Percentiles rank a stretch among this genome's conserved stretches.
Conservation (phyloP, 83 land plant genomes). For the Diphasiastrum complanatum region DNA sequence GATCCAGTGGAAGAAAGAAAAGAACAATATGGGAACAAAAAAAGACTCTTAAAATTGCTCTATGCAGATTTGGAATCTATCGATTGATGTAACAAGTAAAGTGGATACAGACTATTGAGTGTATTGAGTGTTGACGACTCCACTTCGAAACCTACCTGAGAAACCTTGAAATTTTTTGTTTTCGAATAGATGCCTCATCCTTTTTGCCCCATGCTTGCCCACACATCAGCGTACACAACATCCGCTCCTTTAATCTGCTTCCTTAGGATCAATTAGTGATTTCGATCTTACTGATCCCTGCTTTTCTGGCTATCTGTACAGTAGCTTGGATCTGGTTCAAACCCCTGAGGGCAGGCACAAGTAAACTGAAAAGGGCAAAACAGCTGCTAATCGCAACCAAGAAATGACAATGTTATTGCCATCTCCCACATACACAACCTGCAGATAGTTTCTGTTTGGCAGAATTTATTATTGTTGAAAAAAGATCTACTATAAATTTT, state of each 20-base stretch:
- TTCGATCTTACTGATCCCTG: slow-evolving; percentile 81
- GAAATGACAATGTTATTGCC: slow-evolving; percentile 95
- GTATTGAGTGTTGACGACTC: too few relatives aligned
- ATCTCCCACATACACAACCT: slow-evolving; percentile 94
- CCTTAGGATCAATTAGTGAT: slow-evolving; percentile 76
- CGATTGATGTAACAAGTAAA: too few relatives aligned
- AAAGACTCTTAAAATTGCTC: too few relatives aligned
- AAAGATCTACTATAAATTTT: neutral
- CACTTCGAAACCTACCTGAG: too few relatives aligned
- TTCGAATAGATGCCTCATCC: slow-evolving; percentile 75
- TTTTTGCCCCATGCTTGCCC: slow-evolving; percentile 99
- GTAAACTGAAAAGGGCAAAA: slow-evolving; percentile 84
- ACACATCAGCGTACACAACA: slow-evolving; percentile 91
- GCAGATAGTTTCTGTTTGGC: too few relatives aligned
- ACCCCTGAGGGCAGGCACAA: slow-evolving; percentile 90
- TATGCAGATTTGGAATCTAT: too few relatives aligned
- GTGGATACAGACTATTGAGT: too few relatives aligned
- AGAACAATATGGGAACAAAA: too few relatives aligned
- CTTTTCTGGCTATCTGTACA: slow-evolving; percentile 56
- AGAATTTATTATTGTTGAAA: too few relatives aligned
- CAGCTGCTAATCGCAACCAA: slow-evolving; percentile 78
- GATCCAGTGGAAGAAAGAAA: too few relatives aligned
- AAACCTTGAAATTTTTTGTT: slow-evolving; percentile 62
- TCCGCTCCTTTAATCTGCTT: slow-evolving; percentile 81
- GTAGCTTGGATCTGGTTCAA: slow-evolving; percentile 83